Conservation (phyloP, 306 rosid genomes). For the Chamaecrista fasciculata region DNA sequence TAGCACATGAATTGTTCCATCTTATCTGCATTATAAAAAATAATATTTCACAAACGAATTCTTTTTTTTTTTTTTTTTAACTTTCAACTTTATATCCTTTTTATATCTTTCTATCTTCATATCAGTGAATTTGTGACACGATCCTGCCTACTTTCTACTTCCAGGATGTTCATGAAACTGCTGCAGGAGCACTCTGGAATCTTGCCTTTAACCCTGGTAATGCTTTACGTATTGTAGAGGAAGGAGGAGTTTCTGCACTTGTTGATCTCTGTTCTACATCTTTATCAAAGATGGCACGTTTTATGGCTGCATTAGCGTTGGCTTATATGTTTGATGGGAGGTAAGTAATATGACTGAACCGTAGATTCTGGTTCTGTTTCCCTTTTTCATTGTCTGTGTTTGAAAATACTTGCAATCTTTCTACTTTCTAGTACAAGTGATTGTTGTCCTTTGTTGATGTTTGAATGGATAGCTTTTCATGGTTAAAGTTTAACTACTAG, state of each 20-base stretch:
- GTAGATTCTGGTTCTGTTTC: background rate
- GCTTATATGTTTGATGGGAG: slow-evolving; percentile 99
- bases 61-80: too few species aligned
- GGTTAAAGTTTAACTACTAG: background rate
- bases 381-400: slow-evolving; percentile 1
- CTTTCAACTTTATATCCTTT: slow-evolving; percentile 8
- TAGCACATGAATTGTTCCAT: background rate
- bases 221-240: slow-evolving; percentile 95
- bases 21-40: background rate
- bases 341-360: slow-evolving; percentile 40
- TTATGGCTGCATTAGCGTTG: slow-evolving; percentile 98
- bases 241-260: slow-evolving; percentile 95
- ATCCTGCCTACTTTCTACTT: slow-evolving; percentile 32
- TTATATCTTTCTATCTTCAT: slow-evolving; percentile 7
- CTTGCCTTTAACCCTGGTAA: slow-evolving; percentile 98
- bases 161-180: slow-evolving; percentile 99
- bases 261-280: slow-evolving; percentile 94
- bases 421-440: background rate
- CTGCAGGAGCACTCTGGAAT: slow-evolving; percentile 99
- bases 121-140: slow-evolving; percentile 24
- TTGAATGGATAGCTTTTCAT: background rate
- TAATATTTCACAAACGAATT: slow-evolving; percentile 4
- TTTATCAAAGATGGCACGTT: slow-evolving; percentile 97
- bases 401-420: slow-evolving; percentile 1
- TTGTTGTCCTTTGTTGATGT: background rate